A percentile compares a stretch with the other conserved stretches of the same genome.
Evolutionary conservation across 2,329 filamentous ascomycete species (phyloP).

Genomic region (Elsinoe perseae): DNA sequence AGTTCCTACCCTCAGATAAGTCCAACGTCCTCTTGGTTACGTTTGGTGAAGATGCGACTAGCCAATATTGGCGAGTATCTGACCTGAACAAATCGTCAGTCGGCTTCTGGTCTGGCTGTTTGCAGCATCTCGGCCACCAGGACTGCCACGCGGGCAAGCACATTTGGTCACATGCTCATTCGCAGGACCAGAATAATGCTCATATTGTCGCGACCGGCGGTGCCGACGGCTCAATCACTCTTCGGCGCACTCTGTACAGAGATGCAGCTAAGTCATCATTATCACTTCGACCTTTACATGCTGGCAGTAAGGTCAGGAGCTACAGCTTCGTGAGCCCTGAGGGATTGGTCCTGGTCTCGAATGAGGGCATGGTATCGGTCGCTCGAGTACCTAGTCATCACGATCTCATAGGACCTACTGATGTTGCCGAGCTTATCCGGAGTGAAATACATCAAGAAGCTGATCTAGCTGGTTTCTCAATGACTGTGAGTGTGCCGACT

Average conservation of each 20-base stretch:
- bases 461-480: slow-evolving; percentile 43
- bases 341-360: slow-evolving; percentile 51
- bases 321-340: slow-evolving; percentile 55
- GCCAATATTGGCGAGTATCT: slow-evolving; percentile 53
- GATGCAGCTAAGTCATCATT: background rate
- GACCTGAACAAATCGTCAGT: slow-evolving; percentile 11
- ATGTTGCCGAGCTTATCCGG: background rate
- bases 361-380: slow-evolving; percentile 46
- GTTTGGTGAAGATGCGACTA: slow-evolving; percentile 76
- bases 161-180: slow-evolving; percentile 64
- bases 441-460: slow-evolving; percentile 26
- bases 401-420: slow-evolving; percentile 22
- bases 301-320: slow-evolving; percentile 46
- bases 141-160: slow-evolving; percentile 77
- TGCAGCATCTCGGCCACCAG: slow-evolving; percentile 50
- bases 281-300: background rate
- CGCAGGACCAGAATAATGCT: background rate
- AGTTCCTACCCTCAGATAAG: background rate
- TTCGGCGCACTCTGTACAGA: slow-evolving; percentile 7
- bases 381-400: slow-evolving; percentile 32
- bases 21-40: slow-evolving; percentile 63
- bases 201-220: slow-evolving; percentile 63
- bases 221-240: slow-evolving; percentile 63
- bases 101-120: slow-evolving; percentile 22
- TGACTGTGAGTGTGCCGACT: slow-evolving; percentile 34